phyloP scores from a whole-genome alignment of 2,329 filamentous ascomycete species.

The Phialophora macrospora region DNA sequence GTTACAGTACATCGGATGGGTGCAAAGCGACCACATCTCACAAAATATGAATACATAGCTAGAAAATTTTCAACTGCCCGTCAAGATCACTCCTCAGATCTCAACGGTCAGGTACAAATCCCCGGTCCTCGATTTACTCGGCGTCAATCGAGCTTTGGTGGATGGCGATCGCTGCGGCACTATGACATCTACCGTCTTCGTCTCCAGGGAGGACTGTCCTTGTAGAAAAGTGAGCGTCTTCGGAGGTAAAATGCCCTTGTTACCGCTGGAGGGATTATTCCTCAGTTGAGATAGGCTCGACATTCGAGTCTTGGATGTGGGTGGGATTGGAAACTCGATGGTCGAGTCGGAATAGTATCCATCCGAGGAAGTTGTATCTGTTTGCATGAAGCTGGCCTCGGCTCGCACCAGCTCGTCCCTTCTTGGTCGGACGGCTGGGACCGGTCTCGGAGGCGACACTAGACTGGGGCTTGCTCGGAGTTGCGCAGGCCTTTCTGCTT shows the following conservation, averaged over 20 bases:
- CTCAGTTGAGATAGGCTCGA: conserved; percentile 21
- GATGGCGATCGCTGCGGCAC: conserved; percentile 27
- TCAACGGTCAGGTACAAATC: conserved; percentile 37
- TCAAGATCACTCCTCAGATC: conserved; percentile 11
- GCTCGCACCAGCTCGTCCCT: conserved; percentile 27
- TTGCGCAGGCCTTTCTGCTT: conserved; percentile 43
- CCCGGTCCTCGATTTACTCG: conserved; percentile 36
- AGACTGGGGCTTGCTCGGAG: conserved; percentile 40
- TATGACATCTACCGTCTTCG: conserved; percentile 9
- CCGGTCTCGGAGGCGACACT: not conserved
- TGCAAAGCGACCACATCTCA: not conserved
- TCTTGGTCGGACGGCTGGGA: conserved; percentile 5
- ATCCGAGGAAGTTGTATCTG: conserved; percentile 34
- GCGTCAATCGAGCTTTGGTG: conserved; percentile 33
- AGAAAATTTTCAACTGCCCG: not conserved
- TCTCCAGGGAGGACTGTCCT: conserved; percentile 8
- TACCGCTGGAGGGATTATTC: conserved; percentile 13
- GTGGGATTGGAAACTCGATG: conserved; percentile 32
- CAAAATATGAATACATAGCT: conserved; percentile 15
- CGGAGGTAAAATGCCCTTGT: conserved; percentile 15
- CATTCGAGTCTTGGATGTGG: conserved; percentile 13
- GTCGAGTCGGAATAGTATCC: conserved; percentile 33
- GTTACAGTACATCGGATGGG: not conserved
- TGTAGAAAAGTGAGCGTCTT: conserved; percentile 18
- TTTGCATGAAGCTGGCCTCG: conserved; percentile 29